Evolutionary conservation across 768 basidiomycete genomes (phyloP).

Genomic region (Suillus discolor): DNA sequence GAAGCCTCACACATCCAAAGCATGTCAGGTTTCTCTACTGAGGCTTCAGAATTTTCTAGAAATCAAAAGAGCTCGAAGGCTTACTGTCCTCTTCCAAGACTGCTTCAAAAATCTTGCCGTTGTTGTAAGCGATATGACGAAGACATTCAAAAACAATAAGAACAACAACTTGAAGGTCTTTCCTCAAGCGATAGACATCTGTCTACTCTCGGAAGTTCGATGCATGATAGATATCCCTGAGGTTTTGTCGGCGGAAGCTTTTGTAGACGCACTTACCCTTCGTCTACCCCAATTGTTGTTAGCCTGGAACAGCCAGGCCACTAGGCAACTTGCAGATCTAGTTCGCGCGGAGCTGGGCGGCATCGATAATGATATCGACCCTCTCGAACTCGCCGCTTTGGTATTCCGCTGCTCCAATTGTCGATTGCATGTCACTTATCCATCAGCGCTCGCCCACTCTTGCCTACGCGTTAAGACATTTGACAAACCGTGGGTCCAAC

Average conservation of each 20-base stretch:
- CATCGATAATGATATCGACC: not conserved
- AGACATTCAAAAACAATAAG: not conserved
- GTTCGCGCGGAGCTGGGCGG: not conserved
- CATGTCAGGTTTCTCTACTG: not conserved
- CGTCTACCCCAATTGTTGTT: not conserved
- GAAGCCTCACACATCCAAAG: not conserved
- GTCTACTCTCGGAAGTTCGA: not conserved
- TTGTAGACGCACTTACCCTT: not conserved
- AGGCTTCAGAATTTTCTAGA: slow-evolving; percentile 1
- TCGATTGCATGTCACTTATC: slow-evolving; percentile 1
- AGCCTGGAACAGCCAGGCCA: not conserved
- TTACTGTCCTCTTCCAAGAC: not conserved
- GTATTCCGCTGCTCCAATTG: slow-evolving; percentile 1
- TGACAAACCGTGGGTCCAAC: not conserved
- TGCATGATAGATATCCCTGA: not conserved
- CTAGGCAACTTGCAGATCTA: not conserved
- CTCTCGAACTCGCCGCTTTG: not conserved
- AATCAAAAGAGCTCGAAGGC: not conserved
- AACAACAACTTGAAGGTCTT: not conserved
- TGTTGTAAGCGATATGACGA: not conserved
- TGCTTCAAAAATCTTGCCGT: not conserved
- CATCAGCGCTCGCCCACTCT: not conserved
- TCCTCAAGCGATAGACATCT: not conserved
- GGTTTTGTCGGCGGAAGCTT: not conserved
- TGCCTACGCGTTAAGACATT: not conserved